Base-by-base conservation (phyloP, 2,329 filamentous ascomycete species). In the Aspergillus tubingensis region DNA sequence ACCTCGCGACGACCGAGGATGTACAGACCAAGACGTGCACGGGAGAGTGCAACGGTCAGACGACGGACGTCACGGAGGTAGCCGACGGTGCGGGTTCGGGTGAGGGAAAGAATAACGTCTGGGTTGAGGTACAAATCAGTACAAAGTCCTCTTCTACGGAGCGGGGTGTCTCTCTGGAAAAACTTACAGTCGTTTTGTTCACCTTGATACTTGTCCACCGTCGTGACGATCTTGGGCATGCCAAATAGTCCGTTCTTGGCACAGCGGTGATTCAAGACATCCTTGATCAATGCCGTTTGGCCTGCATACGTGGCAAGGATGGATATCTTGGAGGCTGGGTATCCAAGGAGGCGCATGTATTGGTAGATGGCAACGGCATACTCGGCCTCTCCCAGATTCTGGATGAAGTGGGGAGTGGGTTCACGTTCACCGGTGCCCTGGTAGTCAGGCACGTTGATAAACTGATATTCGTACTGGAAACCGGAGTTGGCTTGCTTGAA, bases 201-300 rank as follows among this genome's bases (percentile, higher is more conserved):
- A 74, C 95, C 96, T 80, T 99, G 95, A 72, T 98, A 99, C 76
- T 96, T 97, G 80, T 99, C 95, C 64, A 99, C 94, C 5, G 96
- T 99, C 3, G 91, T 93, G 27, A 99, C 91, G 56, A 90, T 89
- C 76, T 89, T 90, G 17, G 95, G 95, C 76, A 96, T 80, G 8
- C 94, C 93, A 77, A 99, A 99, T 19, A 98, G 80, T 2, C 88
- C 80, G 69, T 92, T 96, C 68, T 86, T 89, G 39, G 88, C 89
- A 76, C 95, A 99, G 60, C 95, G 85, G 72, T 96, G 91, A 13
- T 80, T 81, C 54, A 99, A 79, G 3, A 99, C 92, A 75, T 99
- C 94, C 68, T 85, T 88, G 62, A 99, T 91, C 68, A 99, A 81
- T 32, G 93, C 92, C 61, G 88, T 85, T 74, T 99, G 95, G 3